Evolutionary conservation across 345 rosid species (phyloP).

Genomic region (Jatropha curcas): DNA sequence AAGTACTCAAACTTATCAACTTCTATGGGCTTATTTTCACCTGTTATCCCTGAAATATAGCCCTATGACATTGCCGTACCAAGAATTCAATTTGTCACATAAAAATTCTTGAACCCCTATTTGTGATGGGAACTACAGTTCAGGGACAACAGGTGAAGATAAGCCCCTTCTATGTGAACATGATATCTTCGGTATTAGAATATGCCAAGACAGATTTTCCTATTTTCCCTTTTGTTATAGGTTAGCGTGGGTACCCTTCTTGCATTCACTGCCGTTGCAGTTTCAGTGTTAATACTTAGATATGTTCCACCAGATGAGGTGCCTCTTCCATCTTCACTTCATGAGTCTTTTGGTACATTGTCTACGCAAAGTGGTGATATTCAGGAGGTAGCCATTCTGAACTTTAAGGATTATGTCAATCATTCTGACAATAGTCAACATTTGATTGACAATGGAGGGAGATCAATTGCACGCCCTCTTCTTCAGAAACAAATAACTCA

Average conservation of each 20-base stretch:
- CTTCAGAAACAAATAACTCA: constrained; percentile 34
- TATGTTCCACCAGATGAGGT: constrained; percentile 63
- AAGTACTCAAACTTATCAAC: no score
- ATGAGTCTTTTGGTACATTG: constrained; percentile 27
- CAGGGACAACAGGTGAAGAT: no score
- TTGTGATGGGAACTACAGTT: no score
- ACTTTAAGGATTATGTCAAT: constrained; percentile 18
- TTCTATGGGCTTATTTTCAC: no score
- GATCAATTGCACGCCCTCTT: constrained; percentile 37
- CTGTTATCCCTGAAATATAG: no score
- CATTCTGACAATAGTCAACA: constrained; percentile 24
- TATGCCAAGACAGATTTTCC: neutral
- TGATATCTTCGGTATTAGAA: neutral
- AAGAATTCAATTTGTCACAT: no score
- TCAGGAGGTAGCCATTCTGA: constrained; percentile 12
- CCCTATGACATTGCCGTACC: no score
- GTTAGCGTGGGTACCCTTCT: constrained; percentile 75
- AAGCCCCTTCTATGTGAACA: neutral
- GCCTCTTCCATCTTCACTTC: constrained; percentile 45
- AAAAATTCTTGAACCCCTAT: no score
- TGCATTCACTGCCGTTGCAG: constrained; percentile 68
- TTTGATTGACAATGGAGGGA: constrained; percentile 27
- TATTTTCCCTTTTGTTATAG: constrained; percentile 32
- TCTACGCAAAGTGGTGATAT: constrained; percentile 14
- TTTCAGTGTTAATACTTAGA: constrained; percentile 62